Evolutionary conservation across 2,329 filamentous ascomycete genomes (phyloP).

Genomic region (Aspergillus awamori): DNA sequence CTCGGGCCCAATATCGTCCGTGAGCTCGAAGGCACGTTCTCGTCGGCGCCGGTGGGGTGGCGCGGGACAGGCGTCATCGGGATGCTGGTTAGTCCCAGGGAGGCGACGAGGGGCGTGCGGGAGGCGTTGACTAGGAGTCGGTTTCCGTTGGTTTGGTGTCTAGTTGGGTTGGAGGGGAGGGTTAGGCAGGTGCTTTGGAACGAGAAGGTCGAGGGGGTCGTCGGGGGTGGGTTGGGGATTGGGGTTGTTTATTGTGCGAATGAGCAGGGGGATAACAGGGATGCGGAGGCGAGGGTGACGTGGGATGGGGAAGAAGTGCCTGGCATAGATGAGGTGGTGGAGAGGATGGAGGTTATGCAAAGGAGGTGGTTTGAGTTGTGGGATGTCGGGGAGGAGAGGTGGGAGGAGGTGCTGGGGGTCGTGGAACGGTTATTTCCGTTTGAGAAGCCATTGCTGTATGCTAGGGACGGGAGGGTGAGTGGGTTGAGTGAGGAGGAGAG

Average conservation of each 20-base stretch:
- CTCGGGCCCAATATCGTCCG: constrained; percentile 49
- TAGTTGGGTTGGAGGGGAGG: constrained; percentile 42
- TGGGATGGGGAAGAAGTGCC: constrained; percentile 41
- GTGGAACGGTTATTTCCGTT: constrained; percentile 33
- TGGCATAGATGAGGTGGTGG: constrained; percentile 37
- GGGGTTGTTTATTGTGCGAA: constrained; percentile 36
- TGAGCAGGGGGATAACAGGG: constrained; percentile 29
- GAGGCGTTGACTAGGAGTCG: constrained; percentile 68
- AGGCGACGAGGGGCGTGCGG: constrained; percentile 77
- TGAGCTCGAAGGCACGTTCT: constrained; percentile 67
- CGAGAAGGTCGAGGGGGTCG: constrained; percentile 40
- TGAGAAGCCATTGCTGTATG: constrained; percentile 22
- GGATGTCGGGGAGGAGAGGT: constrained; percentile 21
- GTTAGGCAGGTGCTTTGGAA: constrained; percentile 52
- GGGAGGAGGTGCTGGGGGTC: constrained; percentile 32
- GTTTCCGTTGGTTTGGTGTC: constrained; percentile 70
- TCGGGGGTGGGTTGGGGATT: constrained; percentile 43
- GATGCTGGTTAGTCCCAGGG: constrained; percentile 67
- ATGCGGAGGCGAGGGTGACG: constrained; percentile 27
- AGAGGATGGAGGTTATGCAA: constrained; percentile 26
- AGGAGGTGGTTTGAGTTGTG: constrained; percentile 35
- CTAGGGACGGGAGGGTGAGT: constrained; percentile 7
- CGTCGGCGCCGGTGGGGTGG: constrained; percentile 74
- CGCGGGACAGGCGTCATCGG: constrained; percentile 60
- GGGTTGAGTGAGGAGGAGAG: constrained; percentile 28